phyloP scores from a whole-genome alignment of 2,329 filamentous ascomycete species.

The Aspergillus vadensis region DNA sequence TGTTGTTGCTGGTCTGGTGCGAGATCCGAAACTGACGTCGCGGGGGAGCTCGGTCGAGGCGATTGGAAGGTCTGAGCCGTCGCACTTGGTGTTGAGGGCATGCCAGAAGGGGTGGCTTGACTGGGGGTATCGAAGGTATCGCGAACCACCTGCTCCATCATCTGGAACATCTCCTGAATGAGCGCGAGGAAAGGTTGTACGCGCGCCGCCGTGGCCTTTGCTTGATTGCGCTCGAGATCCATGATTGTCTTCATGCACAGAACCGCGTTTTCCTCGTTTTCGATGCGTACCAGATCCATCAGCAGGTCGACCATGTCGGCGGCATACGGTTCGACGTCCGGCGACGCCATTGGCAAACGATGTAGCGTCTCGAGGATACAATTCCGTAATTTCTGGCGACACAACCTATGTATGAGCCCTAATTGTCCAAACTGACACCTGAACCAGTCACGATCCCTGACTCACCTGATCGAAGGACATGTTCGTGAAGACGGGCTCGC shows the following conservation, averaged over 20 bases:
- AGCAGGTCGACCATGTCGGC: slow-evolving; percentile 86
- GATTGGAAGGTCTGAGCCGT: slow-evolving; percentile 73
- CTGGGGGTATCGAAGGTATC: slow-evolving; percentile 87
- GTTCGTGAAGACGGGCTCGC: slow-evolving; percentile 86
- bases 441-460: slow-evolving; percentile 10
- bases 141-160: slow-evolving; percentile 90
- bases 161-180: slow-evolving; percentile 93
- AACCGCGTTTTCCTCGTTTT: slow-evolving; percentile 99
- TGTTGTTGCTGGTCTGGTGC: slow-evolving; percentile 76
- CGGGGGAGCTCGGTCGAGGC: slow-evolving; percentile 85
- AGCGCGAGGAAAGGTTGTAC: slow-evolving; percentile 88
- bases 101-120: slow-evolving; percentile 53
- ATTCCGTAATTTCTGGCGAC: slow-evolving; percentile 75
- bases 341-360: slow-evolving; percentile 72
- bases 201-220: slow-evolving; percentile 75
- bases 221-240: slow-evolving; percentile 91
- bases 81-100: slow-evolving; percentile 56
- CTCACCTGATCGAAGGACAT: slow-evolving; percentile 84
- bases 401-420: slow-evolving; percentile 1
- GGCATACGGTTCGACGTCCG: slow-evolving; percentile 86
- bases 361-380: slow-evolving; percentile 94
- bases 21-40: slow-evolving; percentile 76
- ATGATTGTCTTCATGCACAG: slow-evolving; percentile 97
- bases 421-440: neutral
- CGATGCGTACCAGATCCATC: slow-evolving; percentile 81